Conservation (phyloP, 2,329 filamentous ascomycete genomes). For the Fragosphaeria purpurea region DNA sequence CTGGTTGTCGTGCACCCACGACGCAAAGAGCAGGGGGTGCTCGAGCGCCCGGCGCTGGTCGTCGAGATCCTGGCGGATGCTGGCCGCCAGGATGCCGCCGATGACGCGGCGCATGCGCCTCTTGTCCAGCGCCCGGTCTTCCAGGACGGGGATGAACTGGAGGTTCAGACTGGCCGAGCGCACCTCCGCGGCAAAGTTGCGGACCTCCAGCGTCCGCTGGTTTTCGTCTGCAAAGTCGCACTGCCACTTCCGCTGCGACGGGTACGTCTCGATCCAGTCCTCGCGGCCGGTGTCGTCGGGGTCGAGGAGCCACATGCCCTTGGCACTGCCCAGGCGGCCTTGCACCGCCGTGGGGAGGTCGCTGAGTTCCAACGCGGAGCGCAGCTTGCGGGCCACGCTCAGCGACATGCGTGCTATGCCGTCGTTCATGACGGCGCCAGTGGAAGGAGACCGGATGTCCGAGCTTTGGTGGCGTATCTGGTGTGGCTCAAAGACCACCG, state of each 20-base stretch:
- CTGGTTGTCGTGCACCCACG: conserved; percentile 41
- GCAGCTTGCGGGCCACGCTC: conserved; percentile 44
- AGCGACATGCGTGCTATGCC: conserved; percentile 58
- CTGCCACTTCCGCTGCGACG: conserved; percentile 60
- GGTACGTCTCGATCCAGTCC: conserved; percentile 57
- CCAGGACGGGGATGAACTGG: conserved; percentile 59
- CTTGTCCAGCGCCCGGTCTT: conserved; percentile 43
- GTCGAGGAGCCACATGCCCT: conserved; percentile 65
- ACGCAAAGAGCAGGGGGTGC: conserved; percentile 37
- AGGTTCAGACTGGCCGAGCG: conserved; percentile 50
- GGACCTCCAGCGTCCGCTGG: conserved; percentile 57
- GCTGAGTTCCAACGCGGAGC: conserved; percentile 36
- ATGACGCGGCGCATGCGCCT: conserved; percentile 37
- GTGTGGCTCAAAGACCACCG: conserved; percentile 31
- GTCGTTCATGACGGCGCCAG: conserved; percentile 49
- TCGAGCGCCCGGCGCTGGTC: conserved; percentile 41
- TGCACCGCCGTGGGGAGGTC: conserved; percentile 57
- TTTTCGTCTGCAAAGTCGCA: conserved; percentile 35
- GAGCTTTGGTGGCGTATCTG: conserved; percentile 32
- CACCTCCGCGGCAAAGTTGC: conserved; percentile 35
- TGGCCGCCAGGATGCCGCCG: conserved; percentile 35
- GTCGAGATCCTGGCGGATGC: conserved; percentile 42
- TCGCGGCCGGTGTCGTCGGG: conserved; percentile 31
- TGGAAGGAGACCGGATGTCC: conserved; percentile 32
- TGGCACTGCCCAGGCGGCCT: conserved; percentile 60